Evolutionary conservation across 164 flowering plant species (phyloP).

Genomic region (Nelumbo lutea): DNA sequence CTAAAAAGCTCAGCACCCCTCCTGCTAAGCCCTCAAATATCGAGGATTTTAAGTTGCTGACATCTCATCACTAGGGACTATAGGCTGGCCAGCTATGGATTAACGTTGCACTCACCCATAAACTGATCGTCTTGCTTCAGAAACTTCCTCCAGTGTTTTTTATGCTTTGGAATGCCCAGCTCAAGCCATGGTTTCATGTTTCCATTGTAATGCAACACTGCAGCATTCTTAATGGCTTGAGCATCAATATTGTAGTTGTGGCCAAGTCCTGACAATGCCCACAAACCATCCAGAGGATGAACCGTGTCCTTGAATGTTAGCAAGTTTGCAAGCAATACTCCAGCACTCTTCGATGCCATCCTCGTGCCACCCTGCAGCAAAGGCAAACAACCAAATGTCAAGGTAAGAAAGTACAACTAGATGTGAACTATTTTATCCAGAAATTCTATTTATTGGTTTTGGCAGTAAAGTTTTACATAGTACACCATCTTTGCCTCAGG

Average conservation of each 20-base stretch:
- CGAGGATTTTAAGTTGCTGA: slow-evolving; percentile 8
- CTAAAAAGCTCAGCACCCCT: slow-evolving; percentile 6
- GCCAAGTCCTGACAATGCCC: slow-evolving; percentile 78
- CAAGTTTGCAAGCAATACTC: slow-evolving; percentile 52
- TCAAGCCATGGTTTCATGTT: slow-evolving; percentile 99
- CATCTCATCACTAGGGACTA: background rate
- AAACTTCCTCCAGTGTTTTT: slow-evolving; percentile 57
- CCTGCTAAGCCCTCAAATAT: slow-evolving; percentile 9
- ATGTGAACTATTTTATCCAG: no score
- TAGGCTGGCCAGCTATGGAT: slow-evolving; percentile 27
- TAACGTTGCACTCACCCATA: slow-evolving; percentile 80
- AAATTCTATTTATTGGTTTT: no score
- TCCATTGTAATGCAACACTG: slow-evolving; percentile 89
- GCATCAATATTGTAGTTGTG: slow-evolving; percentile 51
- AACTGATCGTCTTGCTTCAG: slow-evolving; percentile 53
- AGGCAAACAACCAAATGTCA: background rate
- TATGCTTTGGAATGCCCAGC: slow-evolving; percentile 72
- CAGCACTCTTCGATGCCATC: slow-evolving; percentile 23
- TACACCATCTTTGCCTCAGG: no score
- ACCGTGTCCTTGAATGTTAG: slow-evolving; percentile 59
- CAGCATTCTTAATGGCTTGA: slow-evolving; percentile 39
- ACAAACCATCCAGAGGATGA: slow-evolving; percentile 48
- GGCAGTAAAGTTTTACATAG: no score
- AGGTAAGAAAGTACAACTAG: no score
- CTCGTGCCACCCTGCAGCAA: slow-evolving; percentile 24